Base-by-base conservation (phyloP, 108 stramenopile species). In the Nannochloropsis granulata region DNA sequence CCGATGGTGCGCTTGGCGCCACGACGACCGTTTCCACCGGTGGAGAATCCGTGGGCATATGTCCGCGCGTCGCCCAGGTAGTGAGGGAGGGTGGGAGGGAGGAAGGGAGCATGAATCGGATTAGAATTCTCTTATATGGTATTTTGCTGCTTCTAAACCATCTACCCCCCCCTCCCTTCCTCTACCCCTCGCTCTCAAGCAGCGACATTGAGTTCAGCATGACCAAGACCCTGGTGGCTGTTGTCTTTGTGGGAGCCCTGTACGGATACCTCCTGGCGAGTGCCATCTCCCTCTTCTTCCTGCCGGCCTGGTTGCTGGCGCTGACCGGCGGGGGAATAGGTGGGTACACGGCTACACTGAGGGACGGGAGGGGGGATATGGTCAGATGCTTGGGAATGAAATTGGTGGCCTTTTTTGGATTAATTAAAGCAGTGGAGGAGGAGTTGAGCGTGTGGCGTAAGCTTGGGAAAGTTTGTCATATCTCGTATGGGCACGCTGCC, bases 351-450 rank as follows among this genome's bases (percentile, higher is more conserved):
- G 56, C 56, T 10, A 71, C 56, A n/a, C 56, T 71, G 21, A 0
- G 56, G 56, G 56, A 71, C 56, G 21, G 56, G 56, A 23, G 80
- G 16, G 25, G 25, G 80, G 34, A 34, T 13, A 25, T 81, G 80
- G 80, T 83, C 23, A 23, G 86, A 25, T 44, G 45, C 78, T 79
- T 82, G 19, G 44, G 86, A n/a, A 44, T 82, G 12, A 86, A 86
- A 25, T 83, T 86, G n/a, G 86, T 86, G 25, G 86, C 79, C 82
- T 78, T 78, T 44, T 86, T 82, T 34, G 86, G 82, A 45, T 43
- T 86, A 79, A 45, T 86, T 16, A 82, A 83, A 83, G 86, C 83
- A 8, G 24, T 25, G 24, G 24, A 79, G 24, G 24, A 23, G 24
- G 24, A 23, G 24, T 24, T 25, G 79, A 24, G n/a, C 1, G 79